Evolutionary conservation across 352 stramenopile species (phyloP).

Genomic region (Phytophthora citricola): DNA sequence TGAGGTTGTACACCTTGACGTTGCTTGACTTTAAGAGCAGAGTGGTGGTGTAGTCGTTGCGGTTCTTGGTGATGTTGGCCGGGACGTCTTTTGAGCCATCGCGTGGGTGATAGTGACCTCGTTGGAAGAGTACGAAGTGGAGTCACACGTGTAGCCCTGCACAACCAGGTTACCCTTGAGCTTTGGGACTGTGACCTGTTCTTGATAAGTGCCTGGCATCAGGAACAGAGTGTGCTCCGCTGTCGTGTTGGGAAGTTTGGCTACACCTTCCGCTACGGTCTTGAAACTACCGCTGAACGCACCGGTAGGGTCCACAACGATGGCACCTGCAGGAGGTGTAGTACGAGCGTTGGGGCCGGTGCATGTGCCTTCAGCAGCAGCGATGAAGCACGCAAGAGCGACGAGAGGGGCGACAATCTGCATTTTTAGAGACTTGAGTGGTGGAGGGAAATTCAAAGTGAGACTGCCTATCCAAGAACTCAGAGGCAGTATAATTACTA

Average conservation of each 20-base stretch:
- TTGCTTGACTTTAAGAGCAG: conserved; percentile 19
- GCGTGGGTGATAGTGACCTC: conserved; percentile 29
- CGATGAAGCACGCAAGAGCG: conserved; percentile 5
- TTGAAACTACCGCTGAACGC: conserved; percentile 15
- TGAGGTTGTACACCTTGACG: conserved; percentile 34
- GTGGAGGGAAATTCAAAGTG: conserved; percentile 19
- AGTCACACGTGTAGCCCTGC: conserved; percentile 31
- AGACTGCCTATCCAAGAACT: conserved; percentile 5
- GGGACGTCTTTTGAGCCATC: conserved; percentile 27
- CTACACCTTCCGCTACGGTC: conserved; percentile 22
- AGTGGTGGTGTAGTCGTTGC: conserved; percentile 26
- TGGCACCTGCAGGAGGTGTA: conserved; percentile 14
- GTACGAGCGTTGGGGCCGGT: conserved; percentile 18
- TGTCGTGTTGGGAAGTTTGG: conserved; percentile 16
- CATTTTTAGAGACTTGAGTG: conserved; percentile 14
- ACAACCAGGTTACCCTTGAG: conserved; percentile 20
- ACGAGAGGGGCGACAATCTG: conserved; percentile 13
- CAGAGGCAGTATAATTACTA: not conserved
- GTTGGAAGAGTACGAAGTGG: conserved; percentile 22
- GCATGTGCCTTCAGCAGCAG: conserved; percentile 10
- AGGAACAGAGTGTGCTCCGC: conserved; percentile 24
- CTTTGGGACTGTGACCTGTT: conserved; percentile 16
- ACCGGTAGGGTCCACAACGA: conserved; percentile 33
- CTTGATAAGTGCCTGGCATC: conserved; percentile 19
- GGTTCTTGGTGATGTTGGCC: conserved; percentile 13